A percentile compares a stretch with the other conserved stretches of the same genome.
Conservation (phyloP, 2,329 filamentous ascomycete genomes). For the Grosmannia huntii region DNA sequence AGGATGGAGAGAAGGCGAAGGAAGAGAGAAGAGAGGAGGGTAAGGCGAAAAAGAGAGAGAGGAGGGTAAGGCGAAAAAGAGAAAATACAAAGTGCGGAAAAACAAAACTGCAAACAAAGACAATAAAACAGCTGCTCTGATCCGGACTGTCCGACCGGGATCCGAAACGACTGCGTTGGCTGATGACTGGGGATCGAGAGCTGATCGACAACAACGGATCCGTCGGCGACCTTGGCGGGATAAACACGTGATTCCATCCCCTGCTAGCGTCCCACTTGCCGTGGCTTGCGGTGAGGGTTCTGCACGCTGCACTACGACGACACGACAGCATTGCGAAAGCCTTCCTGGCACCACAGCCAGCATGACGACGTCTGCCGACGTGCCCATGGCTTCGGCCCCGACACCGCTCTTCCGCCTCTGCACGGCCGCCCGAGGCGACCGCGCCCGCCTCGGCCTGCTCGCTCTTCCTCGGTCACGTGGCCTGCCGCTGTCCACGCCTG, state of each 20-base stretch:
- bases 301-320: no score
- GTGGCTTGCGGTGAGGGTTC: not conserved
- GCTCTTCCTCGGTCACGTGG: conserved; percentile 38
- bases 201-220: not conserved
- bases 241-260: not conserved
- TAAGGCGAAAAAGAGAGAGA: not conserved
- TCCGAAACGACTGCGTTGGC: not conserved
- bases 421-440: conserved; percentile 10
- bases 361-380: not conserved
- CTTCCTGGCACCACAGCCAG: not conserved
- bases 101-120: not conserved
- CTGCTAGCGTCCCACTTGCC: not conserved
- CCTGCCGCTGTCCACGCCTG: conserved; percentile 64
- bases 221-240: not conserved
- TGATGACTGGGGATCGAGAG: not conserved
- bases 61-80: not conserved
- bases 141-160: not conserved
- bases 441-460: conserved; percentile 56
- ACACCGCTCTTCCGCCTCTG: conserved; percentile 9
- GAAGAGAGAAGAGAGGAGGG: not conserved
- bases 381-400: not conserved
- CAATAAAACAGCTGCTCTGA: not conserved
- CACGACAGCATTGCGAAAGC: no score
- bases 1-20: no score
- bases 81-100: not conserved